A percentile compares a stretch with the other conserved stretches of the same genome.
These are phyloP conservation scores for Penicillium odoratum DNA, from an alignment of 495 filamentous ascomycete genomes.

Conservation along the genomic window DNA sequence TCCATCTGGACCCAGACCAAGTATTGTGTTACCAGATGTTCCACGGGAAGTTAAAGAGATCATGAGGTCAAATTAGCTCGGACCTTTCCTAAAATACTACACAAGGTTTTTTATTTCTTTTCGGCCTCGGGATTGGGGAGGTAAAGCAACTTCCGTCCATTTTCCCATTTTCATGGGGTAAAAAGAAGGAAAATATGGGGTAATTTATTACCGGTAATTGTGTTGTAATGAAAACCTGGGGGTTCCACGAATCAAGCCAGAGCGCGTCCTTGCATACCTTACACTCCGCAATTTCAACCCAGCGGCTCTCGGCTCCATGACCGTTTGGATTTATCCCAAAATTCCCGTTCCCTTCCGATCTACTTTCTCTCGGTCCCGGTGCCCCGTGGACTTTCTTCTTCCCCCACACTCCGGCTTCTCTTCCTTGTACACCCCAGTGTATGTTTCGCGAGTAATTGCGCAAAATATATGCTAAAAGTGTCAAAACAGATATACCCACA, in stretches of 20 bases:
- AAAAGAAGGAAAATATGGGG: background rate
- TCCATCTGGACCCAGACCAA: constrained; percentile 11
- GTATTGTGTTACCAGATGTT: constrained; percentile 12
- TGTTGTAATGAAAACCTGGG: constrained; percentile 15
- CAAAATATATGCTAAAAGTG: background rate
- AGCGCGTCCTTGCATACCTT: constrained; percentile 30
- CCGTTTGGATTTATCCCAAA: constrained; percentile 16
- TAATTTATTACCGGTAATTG: background rate
- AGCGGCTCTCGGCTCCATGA: constrained; percentile 24
- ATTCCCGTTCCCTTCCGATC: constrained; percentile 31
- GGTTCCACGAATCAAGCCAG: constrained; percentile 20
- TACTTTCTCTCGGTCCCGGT: constrained; percentile 30
- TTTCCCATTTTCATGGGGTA: background rate
- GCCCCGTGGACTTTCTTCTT: constrained; percentile 36
- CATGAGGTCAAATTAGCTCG: constrained; percentile 20
- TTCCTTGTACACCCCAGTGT: constrained; percentile 1
- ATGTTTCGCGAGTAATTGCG: background rate
- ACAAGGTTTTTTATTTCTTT: background rate
- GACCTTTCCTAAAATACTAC: constrained; percentile 1
- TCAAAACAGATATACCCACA: background rate
- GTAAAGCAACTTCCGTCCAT: background rate
- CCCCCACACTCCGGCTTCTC: constrained; percentile 38
- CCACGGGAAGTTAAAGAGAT: constrained; percentile 14
- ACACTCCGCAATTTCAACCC: constrained; percentile 28
- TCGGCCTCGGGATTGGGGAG: background rate